Evolutionary conservation across 768 basidiomycete genomes (phyloP), one percentile per base, ranked within the genome.

Genomic region (Exidia glandulosa): DNA sequence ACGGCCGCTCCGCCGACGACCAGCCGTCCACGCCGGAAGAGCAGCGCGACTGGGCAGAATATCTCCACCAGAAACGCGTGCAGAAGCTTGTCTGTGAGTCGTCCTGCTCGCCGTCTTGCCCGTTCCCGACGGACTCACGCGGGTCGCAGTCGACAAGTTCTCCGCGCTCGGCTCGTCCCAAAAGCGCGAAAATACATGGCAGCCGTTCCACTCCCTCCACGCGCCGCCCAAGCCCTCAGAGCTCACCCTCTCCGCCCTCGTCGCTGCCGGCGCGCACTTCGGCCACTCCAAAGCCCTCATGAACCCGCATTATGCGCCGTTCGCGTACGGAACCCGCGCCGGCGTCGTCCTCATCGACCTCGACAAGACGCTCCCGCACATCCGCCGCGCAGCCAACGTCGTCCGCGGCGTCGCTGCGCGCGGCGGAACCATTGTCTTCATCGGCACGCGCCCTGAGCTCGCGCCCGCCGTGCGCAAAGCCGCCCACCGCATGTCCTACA

Each of bases 261-360:
- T 97, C 47, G 94, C 96, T 1, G 79, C 94, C 14, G 93, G 93
- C 29, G 94, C 96, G 16, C 94, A 97, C 70, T 83, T 98, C 50
- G 96, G 96, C 6, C 94, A 98, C 70, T 81, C 88, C 33, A 80
- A 81, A 37, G 79, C 85, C 3, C 82, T 91, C 64, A 86, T 94
- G 78, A 90, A 93, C 71, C 86, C 91, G 31, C 89, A 90, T 70
- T 94, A 93, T 66, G 77, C 87, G 66, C 90, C 94, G 32, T 95
- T 94, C 71, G 86, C 94, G 34, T 97, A 96, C 69, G 96, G 94
- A 62, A 83, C 83, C 16, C 90, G 96, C 59, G 82, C 91, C 48
- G 90, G 88, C 14, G 80, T 97, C 65, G 90, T 91, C 55, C 80
- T 97, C 71, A 97, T 98, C 71, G 92, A 98, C 73, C 81, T 98